phyloP scores from a whole-genome alignment of 2,329 filamentous ascomycete genomes.

The Parastagonospora avenae region DNA sequence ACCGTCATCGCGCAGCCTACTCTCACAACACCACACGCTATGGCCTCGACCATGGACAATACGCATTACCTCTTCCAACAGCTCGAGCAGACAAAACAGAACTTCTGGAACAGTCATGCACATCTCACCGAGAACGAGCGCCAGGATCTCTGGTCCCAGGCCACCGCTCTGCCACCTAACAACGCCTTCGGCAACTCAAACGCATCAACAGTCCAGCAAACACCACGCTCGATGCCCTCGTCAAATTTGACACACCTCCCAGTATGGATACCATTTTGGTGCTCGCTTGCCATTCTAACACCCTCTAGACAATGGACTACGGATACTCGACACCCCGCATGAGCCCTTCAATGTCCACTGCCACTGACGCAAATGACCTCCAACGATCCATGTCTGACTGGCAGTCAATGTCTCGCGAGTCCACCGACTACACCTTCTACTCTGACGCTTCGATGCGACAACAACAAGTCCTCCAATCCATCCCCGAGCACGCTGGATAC shows the following conservation, averaged over 20 bases:
- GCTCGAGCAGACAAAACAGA: constrained; percentile 44
- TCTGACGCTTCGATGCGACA: constrained; percentile 28
- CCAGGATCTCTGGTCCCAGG: constrained; percentile 42
- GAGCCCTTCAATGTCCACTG: constrained; percentile 36
- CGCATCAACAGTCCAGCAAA: constrained; percentile 31
- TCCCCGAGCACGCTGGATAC: constrained; percentile 25
- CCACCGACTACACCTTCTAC: constrained; percentile 41
- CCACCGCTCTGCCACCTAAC: constrained; percentile 24
- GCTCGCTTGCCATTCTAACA: constrained; percentile 35
- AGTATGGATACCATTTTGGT: constrained; percentile 43
- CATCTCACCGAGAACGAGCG: constrained; percentile 43
- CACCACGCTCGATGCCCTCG: constrained; percentile 43
- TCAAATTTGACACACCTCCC: constrained; percentile 29
- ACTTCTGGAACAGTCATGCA: constrained; percentile 41
- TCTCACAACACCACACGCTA: constrained; percentile 20
- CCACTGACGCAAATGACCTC: constrained; percentile 18
- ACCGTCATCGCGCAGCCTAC: constrained; percentile 24
- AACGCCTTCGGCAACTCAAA: constrained; percentile 22
- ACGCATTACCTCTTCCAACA: constrained; percentile 29
- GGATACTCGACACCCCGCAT: constrained; percentile 44
- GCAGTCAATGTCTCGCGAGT: constrained; percentile 26
- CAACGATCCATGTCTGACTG: constrained; percentile 32
- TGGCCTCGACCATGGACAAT: constrained; percentile 34
- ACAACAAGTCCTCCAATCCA: constrained; percentile 29
- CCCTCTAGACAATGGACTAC: constrained; percentile 26